Evolutionary conservation across 2,329 filamentous ascomycete species (phyloP), one percentile per base, ranked within the genome.

Genomic region (Talaromyces sp.): DNA sequence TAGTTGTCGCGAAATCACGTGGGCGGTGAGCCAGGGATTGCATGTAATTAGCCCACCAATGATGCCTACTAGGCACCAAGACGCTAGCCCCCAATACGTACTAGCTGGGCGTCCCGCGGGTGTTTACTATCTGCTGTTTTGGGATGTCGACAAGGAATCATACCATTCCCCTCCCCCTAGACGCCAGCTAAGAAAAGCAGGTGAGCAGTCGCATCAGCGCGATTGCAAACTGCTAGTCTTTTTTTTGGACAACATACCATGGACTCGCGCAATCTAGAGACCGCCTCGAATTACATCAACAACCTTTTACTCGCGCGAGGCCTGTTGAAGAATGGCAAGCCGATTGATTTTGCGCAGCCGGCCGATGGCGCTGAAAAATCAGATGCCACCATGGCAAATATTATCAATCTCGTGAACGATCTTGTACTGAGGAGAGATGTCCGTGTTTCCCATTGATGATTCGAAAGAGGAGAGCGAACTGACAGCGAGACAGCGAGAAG

Each of bases 361-460:
- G 85, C 85, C 59, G 82, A 85, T 65, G 83, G 82, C 63, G 83
- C 83, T 18, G 75, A 75, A 23, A 23, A 23, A 16, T 82, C 85
- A 0, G 83, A 84, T 70, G 85, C 84, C 57, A 90, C 90, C 18
- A 94, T 95, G 87, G 89, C 90, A 23, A 86, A 87, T 67, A 88
- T 98, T 68, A 96, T 99, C 78, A 90, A 94, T 72, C 84, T 99
- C 28, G 87, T 99, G 56, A 96, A 99, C 76, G 95, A 99, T 73
- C 78, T 99, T 68, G 91, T 99, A 63, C 75, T 97, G 63, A 86
- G 93, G 67, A 87, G 93, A 81, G 95, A 99, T 75, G 92, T 96
- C 81, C 69, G 87, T 81, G 60, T 55, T 28, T 23, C 27, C 61
- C 31, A 51, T 18, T 5, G 30, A 56, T 63, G 53, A 31, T 30